phyloP scores from a whole-genome alignment of 164 flowering plant species.

The Liquidambar formosana region DNA sequence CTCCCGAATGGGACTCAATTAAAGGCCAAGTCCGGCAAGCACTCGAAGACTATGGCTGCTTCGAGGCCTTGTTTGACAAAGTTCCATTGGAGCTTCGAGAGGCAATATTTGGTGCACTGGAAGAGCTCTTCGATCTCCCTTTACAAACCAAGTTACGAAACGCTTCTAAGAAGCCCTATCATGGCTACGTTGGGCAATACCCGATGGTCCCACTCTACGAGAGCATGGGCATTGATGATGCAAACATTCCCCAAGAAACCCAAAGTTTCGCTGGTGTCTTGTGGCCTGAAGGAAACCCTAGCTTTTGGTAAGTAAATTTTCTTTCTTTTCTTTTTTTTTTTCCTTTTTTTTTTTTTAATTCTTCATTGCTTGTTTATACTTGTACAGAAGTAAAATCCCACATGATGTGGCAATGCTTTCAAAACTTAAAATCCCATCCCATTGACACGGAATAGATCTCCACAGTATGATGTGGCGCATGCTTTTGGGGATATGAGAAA shows the following conservation, averaged over 20 bases:
- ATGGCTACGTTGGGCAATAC: conserved; percentile 54
- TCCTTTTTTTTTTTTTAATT: neutral
- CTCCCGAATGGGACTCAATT: conserved; percentile 35
- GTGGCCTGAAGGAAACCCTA: conserved; percentile 60
- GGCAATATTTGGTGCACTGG: conserved; percentile 20
- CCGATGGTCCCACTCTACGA: conserved; percentile 46
- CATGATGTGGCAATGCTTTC: no score
- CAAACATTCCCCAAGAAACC: conserved; percentile 15
- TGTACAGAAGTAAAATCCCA: no score
- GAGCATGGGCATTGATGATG: conserved; percentile 49
- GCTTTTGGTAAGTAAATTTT: conserved; percentile 39
- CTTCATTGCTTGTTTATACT: no score
- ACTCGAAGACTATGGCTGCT: conserved; percentile 55
- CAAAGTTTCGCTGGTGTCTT: conserved; percentile 22
- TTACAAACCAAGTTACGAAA: conserved; percentile 40
- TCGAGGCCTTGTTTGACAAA: conserved; percentile 41
- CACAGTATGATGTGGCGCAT: no score
- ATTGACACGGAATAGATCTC: no score
- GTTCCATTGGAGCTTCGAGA: conserved; percentile 29
- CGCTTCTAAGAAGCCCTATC: conserved; percentile 41
- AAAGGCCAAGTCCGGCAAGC: conserved; percentile 39
- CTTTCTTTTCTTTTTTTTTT: neutral
- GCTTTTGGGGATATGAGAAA: no score
- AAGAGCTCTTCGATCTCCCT: conserved; percentile 57
- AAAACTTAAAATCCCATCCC: no score